Evolutionary conservation across 495 filamentous ascomycete species (phyloP), one percentile per base, ranked within the genome.

Genomic region (Hypoxylon perforatum): DNA sequence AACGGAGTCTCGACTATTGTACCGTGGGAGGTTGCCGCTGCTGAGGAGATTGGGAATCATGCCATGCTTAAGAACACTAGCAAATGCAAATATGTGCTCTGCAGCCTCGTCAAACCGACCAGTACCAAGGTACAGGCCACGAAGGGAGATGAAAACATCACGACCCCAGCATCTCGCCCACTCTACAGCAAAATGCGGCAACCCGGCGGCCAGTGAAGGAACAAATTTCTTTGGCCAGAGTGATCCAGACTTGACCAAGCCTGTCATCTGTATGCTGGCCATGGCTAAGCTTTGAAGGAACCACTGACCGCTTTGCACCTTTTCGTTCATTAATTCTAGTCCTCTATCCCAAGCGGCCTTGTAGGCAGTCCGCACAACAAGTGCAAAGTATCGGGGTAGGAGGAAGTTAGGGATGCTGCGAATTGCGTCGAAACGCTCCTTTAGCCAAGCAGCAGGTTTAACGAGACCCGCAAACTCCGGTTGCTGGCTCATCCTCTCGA

Each of bases 131-230:
- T 90, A 92, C 12, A 99, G 82, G 46, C 96, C 96, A 30, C 96
- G 88, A 12, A 97, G 84, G 19, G 96, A 94, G 62, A 99, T 98
- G 77, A 98, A 98, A 12, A 96, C 89, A 78, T 99, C 96, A 19
- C 96, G 88, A 38, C 96, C 96, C 96, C 96, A 99, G 76, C 93
- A 97, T 57, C 96, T 85, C 54, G 95, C 92, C 92, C 95, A 99
- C 61, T 94, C 89, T 4, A 89, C 88, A 9, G 96, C 87, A 75
- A 99, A 99, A 78, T 99, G 96, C 11, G 96, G 96, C 17, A 99
- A 78, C 2, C 96, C 96, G 50, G 96, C 96, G 17, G 96, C 95
- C 65, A 99, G 84, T 45, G 90, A 93, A 18, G 93, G 91, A 3
- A 97, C 92, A 30, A 83, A 81, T 71, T 92, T 93, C 49, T 85